A percentile compares a stretch with the other conserved stretches of the same genome.
Conservation (phyloP, 371 early-diverging fungal genomes). For the Lichtheimia corymbifera region DNA sequence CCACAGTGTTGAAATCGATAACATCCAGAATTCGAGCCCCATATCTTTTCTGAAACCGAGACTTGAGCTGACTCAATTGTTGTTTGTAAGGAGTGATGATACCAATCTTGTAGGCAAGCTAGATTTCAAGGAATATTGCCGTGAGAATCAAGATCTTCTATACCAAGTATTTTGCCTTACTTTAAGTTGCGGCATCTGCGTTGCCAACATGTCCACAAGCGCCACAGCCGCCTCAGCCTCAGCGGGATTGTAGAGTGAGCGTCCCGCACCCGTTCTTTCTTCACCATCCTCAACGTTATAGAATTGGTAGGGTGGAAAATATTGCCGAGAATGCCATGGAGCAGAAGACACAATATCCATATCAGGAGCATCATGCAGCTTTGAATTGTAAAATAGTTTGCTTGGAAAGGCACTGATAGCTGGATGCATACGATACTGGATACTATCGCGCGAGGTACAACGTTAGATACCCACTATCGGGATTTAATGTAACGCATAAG, state of each 20-base stretch:
- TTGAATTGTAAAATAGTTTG: constrained; percentile 78
- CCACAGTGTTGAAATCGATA: constrained; percentile 92
- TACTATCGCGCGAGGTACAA: constrained; percentile 44
- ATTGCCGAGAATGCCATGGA: constrained; percentile 72
- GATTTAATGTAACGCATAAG: background rate
- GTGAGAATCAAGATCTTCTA: background rate
- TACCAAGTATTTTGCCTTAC: constrained; percentile 30
- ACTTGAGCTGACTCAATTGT: constrained; percentile 76
- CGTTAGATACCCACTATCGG: background rate
- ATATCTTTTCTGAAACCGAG: constrained; percentile 63
- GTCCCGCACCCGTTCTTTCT: constrained; percentile 66
- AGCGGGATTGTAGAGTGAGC: constrained; percentile 79
- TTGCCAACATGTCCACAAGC: constrained; percentile 66
- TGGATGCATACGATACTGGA: constrained; percentile 98
- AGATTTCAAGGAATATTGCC: constrained; percentile 2
- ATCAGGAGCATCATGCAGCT: constrained; percentile 76
- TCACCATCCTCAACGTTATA: constrained; percentile 73
- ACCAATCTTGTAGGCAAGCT: constrained; percentile 80
- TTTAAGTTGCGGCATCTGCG: constrained; percentile 54
- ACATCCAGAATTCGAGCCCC: constrained; percentile 64
- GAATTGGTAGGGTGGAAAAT: constrained; percentile 81
- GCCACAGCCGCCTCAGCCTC: constrained; percentile 80
- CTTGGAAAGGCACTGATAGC: constrained; percentile 86
- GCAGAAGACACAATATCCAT: constrained; percentile 65
- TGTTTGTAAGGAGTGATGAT: constrained; percentile 93